Evolutionary conservation across 257 asterid genomes (phyloP).

Genomic region (Eucommia ulmoides): DNA sequence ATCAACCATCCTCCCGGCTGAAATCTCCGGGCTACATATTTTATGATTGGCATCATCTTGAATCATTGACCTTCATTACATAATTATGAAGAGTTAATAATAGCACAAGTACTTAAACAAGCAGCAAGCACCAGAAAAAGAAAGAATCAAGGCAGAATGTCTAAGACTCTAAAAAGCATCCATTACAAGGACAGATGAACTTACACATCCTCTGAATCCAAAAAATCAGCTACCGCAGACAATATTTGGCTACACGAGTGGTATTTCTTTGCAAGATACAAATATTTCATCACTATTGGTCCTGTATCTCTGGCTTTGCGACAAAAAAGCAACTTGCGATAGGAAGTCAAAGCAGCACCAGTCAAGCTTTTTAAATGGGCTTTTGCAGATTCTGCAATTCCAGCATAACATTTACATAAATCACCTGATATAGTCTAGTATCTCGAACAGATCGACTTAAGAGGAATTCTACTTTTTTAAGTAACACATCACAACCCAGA

Average conservation of each 20-base stretch:
- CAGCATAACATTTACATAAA: slow-evolving; percentile 9
- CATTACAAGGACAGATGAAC: slow-evolving; percentile 4
- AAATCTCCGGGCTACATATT: slow-evolving; percentile 35
- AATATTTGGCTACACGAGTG: slow-evolving; percentile 55
- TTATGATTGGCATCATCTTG: slow-evolving; percentile 23
- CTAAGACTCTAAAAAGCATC: not conserved
- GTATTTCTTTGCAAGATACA: slow-evolving; percentile 61
- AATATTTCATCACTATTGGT: slow-evolving; percentile 29
- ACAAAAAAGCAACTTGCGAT: slow-evolving; percentile 29
- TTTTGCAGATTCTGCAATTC: too few species aligned
- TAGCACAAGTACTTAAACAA: slow-evolving; percentile 1
- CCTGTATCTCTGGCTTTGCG: slow-evolving; percentile 28
- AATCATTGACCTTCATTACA: slow-evolving; percentile 30
- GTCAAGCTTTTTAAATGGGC: slow-evolving; percentile 64
- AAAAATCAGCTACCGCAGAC: slow-evolving; percentile 65
- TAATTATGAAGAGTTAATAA: slow-evolving; percentile 10
- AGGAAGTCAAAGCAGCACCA: slow-evolving; percentile 61
- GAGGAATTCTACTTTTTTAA: too few species aligned
- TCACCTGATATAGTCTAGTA: slow-evolving; percentile 2
- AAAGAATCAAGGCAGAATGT: too few species aligned
- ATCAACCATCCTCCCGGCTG: slow-evolving; percentile 27
- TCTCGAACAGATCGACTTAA: too few species aligned
- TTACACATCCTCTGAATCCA: slow-evolving; percentile 60
- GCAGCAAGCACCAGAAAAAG: not conserved
- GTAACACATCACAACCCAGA: too few species aligned